phyloP scores from a whole-genome alignment of 1,284 basidiomycete species.

The Prillingera fragicola region DNA sequence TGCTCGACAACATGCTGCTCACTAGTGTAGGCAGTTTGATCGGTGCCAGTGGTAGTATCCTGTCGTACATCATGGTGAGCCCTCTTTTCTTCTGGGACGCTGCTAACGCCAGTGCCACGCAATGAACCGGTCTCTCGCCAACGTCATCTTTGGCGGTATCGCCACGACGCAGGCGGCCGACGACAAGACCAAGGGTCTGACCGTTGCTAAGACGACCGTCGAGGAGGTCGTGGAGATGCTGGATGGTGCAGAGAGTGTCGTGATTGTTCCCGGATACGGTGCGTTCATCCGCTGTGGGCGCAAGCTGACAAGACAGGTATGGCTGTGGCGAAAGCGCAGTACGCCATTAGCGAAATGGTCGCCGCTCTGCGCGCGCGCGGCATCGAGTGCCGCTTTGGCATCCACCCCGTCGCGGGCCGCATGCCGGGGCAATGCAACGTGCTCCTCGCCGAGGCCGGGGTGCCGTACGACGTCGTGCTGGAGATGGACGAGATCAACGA shows the following conservation, averaged over 20 bases:
- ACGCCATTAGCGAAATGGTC: constrained; percentile 75
- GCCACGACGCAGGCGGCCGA: constrained; percentile 48
- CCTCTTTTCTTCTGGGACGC: not conserved
- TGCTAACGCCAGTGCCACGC: constrained; percentile 62
- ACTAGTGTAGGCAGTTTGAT: constrained; percentile 75
- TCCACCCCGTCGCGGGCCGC: constrained; percentile 45
- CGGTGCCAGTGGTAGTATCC: constrained; percentile 78
- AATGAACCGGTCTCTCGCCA: constrained; percentile 57
- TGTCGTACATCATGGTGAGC: constrained; percentile 79
- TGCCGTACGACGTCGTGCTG: constrained; percentile 79
- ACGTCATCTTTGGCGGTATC: constrained; percentile 58
- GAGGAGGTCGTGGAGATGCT: constrained; percentile 74
- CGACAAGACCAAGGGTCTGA: constrained; percentile 67
- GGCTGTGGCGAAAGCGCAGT: constrained; percentile 83
- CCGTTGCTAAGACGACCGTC: constrained; percentile 64
- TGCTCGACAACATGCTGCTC: constrained; percentile 75
- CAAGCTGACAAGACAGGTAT: too few relatives aligned
- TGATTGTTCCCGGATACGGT: constrained; percentile 78
- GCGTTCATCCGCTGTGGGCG: constrained; percentile 2
- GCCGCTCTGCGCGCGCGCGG: constrained; percentile 63
- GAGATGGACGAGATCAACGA: constrained; percentile 92
- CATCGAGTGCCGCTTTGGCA: constrained; percentile 57
- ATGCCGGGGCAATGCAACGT: constrained; percentile 67
- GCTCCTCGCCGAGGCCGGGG: constrained; percentile 74
- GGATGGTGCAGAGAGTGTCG: constrained; percentile 71